phyloP scores from a whole-genome alignment of 306 rosid species.

The Citrullus colocynthis region DNA sequence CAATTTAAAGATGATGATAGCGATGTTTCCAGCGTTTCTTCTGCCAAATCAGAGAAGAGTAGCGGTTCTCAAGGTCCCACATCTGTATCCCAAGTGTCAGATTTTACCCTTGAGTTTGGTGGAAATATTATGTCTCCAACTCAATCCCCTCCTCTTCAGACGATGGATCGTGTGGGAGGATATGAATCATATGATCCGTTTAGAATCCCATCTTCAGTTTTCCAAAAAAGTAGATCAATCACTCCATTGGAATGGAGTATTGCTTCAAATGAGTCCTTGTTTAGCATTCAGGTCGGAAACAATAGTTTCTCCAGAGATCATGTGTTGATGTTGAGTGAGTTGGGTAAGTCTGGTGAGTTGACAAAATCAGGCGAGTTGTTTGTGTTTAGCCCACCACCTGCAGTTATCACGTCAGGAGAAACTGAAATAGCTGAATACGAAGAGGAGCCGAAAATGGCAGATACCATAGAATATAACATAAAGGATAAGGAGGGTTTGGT shows the following conservation, averaged over 20 bases:
- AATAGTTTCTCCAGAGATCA: conserved; percentile 42
- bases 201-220: conserved; percentile 58
- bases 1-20: conserved; percentile 13
- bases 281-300: conserved; percentile 64
- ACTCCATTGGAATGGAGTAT: conserved; percentile 61
- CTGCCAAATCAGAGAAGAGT: conserved; percentile 19
- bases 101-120: conserved; percentile 9
- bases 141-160: conserved; percentile 39
- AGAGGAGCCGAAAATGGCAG: conserved; percentile 12
- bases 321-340: conserved; percentile 15
- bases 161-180: conserved; percentile 50
- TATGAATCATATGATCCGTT: conserved; percentile 46
- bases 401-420: conserved; percentile 12
- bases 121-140: conserved; percentile 19
- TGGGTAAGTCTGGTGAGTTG: conserved; percentile 19
- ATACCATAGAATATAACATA: conserved; percentile 11
- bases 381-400: conserved; percentile 15
- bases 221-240: conserved; percentile 22
- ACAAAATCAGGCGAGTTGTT: conserved; percentile 28
- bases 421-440: conserved; percentile 3
- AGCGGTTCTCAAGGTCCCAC: conserved; percentile 8
- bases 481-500: conserved; percentile 4
- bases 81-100: conserved; percentile 19
- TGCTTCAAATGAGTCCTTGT: conserved; percentile 74
- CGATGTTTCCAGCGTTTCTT: conserved; percentile 15